Conservation (phyloP, 164 flowering plant genomes). For the Vitis cinerea region DNA sequence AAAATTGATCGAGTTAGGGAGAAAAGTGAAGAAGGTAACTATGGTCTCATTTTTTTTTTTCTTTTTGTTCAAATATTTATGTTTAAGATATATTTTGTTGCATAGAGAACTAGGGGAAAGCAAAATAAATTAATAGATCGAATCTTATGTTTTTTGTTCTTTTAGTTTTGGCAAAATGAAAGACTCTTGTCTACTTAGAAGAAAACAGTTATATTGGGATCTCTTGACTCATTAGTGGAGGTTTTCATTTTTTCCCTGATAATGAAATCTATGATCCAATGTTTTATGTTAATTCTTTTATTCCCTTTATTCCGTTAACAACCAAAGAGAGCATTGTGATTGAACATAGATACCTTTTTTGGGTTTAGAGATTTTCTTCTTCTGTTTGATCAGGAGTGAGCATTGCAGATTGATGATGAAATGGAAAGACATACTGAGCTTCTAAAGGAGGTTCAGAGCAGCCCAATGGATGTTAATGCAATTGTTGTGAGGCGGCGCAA, state of each 20-base stretch:
- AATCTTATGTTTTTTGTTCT: not conserved
- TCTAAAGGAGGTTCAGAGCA: conserved; percentile 74
- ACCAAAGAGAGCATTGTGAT: not conserved
- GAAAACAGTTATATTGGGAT: too few relatives aligned
- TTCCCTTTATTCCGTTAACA: not conserved
- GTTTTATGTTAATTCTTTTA: not conserved
- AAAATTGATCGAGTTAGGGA: conserved; percentile 42
- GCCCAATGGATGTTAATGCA: conserved; percentile 72
- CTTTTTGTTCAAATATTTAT: not conserved
- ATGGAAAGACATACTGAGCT: conserved; percentile 74
- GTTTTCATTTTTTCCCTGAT: not conserved
- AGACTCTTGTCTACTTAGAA: too few relatives aligned
- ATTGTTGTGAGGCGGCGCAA: conserved; percentile 68
- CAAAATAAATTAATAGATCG: too few relatives aligned
- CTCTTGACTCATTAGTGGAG: too few relatives aligned
- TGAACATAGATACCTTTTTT: conserved; percentile 1
- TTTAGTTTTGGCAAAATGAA: not conserved
- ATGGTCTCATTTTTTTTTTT: not conserved
- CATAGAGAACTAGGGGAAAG: too few relatives aligned
- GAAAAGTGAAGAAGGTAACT: conserved; percentile 76
- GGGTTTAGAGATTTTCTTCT: conserved; percentile 12
- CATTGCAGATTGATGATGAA: conserved; percentile 88
- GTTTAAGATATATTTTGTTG: not conserved
- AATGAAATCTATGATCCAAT: not conserved
- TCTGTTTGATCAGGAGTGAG: conserved; percentile 27